Evolutionary conservation across 139 green algal genomes (phyloP).

Genomic region (Gonium pectorale): DNA sequence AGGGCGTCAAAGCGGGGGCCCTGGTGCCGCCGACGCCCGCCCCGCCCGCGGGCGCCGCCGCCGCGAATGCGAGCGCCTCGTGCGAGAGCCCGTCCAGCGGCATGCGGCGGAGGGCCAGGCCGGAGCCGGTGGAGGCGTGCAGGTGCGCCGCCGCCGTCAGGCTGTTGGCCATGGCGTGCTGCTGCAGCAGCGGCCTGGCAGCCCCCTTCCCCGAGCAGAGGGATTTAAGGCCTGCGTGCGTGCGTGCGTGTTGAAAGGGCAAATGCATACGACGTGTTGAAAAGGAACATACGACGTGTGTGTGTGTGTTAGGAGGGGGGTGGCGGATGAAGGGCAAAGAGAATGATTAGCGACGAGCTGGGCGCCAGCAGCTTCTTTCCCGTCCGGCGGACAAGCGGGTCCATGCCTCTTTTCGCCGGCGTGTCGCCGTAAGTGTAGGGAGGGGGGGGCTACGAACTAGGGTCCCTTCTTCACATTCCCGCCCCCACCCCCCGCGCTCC

Average conservation of each 20-base stretch:
- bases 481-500: not conserved
- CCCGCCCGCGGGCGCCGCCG: not conserved
- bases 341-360: no score
- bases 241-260: no score
- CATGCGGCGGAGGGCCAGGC: constrained; percentile 60
- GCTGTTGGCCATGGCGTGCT: not conserved
- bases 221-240: constrained; percentile 49
- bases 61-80: constrained; percentile 20
- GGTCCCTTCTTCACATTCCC: no score
- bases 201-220: not conserved
- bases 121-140: not conserved
- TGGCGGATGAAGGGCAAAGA: no score
- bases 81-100: constrained; percentile 50
- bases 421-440: no score
- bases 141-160: constrained; percentile 35
- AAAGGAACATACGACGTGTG: no score
- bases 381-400: no score
- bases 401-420: no score
- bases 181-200: not conserved
- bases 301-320: not conserved
- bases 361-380: no score
- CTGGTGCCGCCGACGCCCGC: not conserved
- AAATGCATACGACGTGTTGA: no score
- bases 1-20: constrained; percentile 57
- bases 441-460: no score